These are phyloP conservation scores for Fusarium nygamai DNA, from an alignment of 2,329 filamentous ascomycete species.

Conservation along the genomic window DNA sequence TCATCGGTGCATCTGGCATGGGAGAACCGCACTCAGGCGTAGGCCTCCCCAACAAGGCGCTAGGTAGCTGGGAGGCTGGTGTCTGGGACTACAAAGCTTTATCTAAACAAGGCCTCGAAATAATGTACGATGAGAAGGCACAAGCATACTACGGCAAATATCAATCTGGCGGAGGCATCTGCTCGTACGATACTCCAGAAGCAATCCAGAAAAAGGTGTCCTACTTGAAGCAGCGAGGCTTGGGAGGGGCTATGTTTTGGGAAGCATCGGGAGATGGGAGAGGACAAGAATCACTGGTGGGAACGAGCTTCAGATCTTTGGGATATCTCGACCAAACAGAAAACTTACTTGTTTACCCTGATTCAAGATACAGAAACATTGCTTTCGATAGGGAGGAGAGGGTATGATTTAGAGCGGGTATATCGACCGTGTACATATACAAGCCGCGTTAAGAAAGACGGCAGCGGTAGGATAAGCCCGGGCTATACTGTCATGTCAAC, in stretches of 20 bases:
- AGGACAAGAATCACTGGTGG: slow-evolving; percentile 68
- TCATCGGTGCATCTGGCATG: slow-evolving; percentile 52
- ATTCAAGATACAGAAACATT: slow-evolving; percentile 64
- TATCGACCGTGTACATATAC: too few species aligned
- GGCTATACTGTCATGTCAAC: too few species aligned
- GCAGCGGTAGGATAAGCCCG: too few species aligned
- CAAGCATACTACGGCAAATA: slow-evolving; percentile 79
- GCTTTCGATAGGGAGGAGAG: background rate
- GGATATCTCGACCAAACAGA: slow-evolving; percentile 53
- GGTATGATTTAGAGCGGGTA: background rate
- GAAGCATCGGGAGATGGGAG: slow-evolving; percentile 76
- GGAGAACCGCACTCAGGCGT: slow-evolving; percentile 59
- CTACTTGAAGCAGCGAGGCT: slow-evolving; percentile 65
- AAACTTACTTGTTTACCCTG: slow-evolving; percentile 62
- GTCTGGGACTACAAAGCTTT: slow-evolving; percentile 84
- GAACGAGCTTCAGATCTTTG: slow-evolving; percentile 53
- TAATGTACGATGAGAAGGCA: slow-evolving; percentile 64
- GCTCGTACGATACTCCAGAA: slow-evolving; percentile 74
- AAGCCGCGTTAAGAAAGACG: too few species aligned
- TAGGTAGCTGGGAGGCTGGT: slow-evolving; percentile 75
- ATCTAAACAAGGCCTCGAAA: slow-evolving; percentile 67
- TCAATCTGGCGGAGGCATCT: slow-evolving; percentile 63
- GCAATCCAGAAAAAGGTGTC: slow-evolving; percentile 68
- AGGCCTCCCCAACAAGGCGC: slow-evolving; percentile 52
- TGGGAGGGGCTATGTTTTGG: slow-evolving; percentile 90